Base-by-base conservation (phyloP, 305 asterid genomes). In the Ruellia speciosa region DNA sequence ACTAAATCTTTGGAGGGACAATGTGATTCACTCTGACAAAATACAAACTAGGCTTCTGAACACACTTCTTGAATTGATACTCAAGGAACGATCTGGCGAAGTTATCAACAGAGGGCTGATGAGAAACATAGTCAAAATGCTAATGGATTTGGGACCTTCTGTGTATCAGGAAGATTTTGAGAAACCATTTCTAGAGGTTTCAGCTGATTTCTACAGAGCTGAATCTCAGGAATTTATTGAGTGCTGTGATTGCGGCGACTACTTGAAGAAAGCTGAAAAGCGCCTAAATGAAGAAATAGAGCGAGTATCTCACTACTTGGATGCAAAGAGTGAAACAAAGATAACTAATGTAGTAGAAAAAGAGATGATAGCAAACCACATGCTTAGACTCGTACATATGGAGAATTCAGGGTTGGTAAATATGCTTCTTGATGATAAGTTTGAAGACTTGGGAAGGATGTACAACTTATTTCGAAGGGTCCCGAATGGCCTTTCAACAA, bases 331-430 rank as follows among this genome's bases (percentile, higher is more conserved):
- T 58, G 83, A 76, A 63, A n/a, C 70, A 0, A 72, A 72, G 65
- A 74, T 80, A 61, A 72, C 77, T 19, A 62, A 66, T 49, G 81
- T 80, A 33, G 86, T 80, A 4, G 86, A 80, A 72, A 77, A 77
- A 57, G 86, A 80, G 74, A 74, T 80, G 86, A 77, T 80, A 15
- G 86, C 72, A 60, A 72, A 64, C 68, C 81, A 80, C 77, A 77
- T 80, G 86, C 72, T 62, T 34, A 67, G 86, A 52, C 56, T 80
- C 49, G 79, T 80, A 60, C 79, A 77, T 67, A 77, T 77, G 79
- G 86, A 75, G 69, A 74, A 76, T 43, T 79, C 86, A 5, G 82
- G 82, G 19, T 43, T 80, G 63, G 81, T 80, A 5, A 72, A 63
- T 57, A 80, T 80, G 83, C 72, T 80, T 52, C 62, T 75, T 6